Evolutionary conservation across 805 yeast species (phyloP).

Genomic region (Groenewaldozyma salmanticensis): DNA sequence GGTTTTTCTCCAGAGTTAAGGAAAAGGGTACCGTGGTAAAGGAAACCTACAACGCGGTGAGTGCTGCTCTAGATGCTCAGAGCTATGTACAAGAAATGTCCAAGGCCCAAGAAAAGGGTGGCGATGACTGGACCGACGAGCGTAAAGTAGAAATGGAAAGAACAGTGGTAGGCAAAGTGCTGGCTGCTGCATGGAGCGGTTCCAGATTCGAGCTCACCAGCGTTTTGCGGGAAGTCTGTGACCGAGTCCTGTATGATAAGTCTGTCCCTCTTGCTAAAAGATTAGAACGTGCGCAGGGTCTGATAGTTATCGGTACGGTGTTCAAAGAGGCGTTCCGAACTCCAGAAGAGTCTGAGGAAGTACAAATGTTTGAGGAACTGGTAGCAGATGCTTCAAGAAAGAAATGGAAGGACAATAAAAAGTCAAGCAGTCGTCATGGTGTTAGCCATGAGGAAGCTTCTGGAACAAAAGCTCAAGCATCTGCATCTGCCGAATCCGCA

Average conservation of each 20-base stretch:
- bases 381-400: conserved; percentile 74
- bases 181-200: conserved; percentile 94
- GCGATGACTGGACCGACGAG: conserved; percentile 44
- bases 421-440: conserved; percentile 5
- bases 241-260: conserved; percentile 63
- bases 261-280: conserved; percentile 50
- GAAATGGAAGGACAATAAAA: conserved; percentile 40
- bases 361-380: conserved; percentile 77
- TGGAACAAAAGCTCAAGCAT: too few species aligned
- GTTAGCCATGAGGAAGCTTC: too few species aligned
- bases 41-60: conserved; percentile 72
- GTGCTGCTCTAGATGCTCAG: conserved; percentile 85
- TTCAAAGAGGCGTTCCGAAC: conserved; percentile 63
- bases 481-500: neutral
- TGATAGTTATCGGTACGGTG: conserved; percentile 59
- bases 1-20: conserved; percentile 68
- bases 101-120: conserved; percentile 56
- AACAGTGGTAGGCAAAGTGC: conserved; percentile 73
- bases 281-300: conserved; percentile 67
- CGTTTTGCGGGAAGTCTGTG: conserved; percentile 75
- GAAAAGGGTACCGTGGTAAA: conserved; percentile 77
- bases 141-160: conserved; percentile 72
- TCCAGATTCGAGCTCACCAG: conserved; percentile 78
- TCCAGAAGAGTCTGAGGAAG: conserved; percentile 87
- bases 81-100: conserved; percentile 63